These are phyloP conservation scores for Malus domestica DNA, from an alignment of 306 rosid genomes.

Conservation along the genomic window ASM211411v1 NC_041804.1:36560001-36560500, in stretches of 20 bases:
- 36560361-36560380: constrained; percentile 83
- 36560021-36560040: constrained; percentile 47
- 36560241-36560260: constrained; percentile 37
- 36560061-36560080: constrained; percentile 18
- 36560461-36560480: constrained; percentile 60
- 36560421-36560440: constrained; percentile 61
- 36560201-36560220: constrained; percentile 93
- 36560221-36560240: constrained; percentile 80
- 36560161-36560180: constrained; percentile 87
- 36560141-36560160: constrained; percentile 85
- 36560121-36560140: constrained; percentile 66
- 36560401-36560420: constrained; percentile 89
- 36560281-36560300: constrained; percentile 77
- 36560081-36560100: constrained; percentile 61
- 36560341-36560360: constrained; percentile 39
- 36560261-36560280: constrained; percentile 31
- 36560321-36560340: constrained; percentile 59
- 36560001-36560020: constrained; percentile 21
- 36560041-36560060: constrained; percentile 10
- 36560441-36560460: constrained; percentile 51
- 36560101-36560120: constrained; percentile 83
- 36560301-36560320: constrained; percentile 83
- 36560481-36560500: constrained; percentile 45
- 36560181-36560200: constrained; percentile 48
- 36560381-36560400: constrained; percentile 90